phyloP scores from a whole-genome alignment of 2,329 filamentous ascomycete species.

The Sporothrix dimorphospora region DNA sequence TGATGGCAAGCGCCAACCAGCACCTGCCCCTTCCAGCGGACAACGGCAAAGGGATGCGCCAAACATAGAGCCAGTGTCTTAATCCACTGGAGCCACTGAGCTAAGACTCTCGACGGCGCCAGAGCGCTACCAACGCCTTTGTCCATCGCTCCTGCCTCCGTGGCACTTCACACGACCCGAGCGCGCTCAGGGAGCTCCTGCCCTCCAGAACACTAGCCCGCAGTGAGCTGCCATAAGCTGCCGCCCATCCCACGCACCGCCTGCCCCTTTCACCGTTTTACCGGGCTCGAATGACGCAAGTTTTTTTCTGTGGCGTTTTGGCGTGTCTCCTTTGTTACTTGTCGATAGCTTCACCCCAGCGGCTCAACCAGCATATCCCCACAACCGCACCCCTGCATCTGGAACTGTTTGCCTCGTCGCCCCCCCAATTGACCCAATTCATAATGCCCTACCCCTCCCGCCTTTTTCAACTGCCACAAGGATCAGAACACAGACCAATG shows the following conservation, averaged over 20 bases:
- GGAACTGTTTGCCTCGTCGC: neutral
- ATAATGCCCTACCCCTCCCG: slow-evolving; percentile 1
- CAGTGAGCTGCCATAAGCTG: neutral
- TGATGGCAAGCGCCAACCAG: neutral
- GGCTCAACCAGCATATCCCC: neutral
- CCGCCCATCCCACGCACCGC: neutral
- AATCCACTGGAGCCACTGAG: no score
- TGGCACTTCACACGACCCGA: no score
- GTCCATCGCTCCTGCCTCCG: neutral
- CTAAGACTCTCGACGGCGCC: no score
- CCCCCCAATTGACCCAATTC: slow-evolving; percentile 2
- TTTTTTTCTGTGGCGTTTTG: neutral
- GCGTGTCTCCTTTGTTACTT: neutral
- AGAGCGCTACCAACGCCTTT: neutral
- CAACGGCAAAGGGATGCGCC: neutral
- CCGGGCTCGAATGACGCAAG: neutral
- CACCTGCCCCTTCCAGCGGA: neutral
- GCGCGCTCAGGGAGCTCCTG: no score
- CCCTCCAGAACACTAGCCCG: neutral
- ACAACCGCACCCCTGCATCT: slow-evolving; percentile 4
- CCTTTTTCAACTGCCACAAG: slow-evolving; percentile 9
- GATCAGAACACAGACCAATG: neutral
- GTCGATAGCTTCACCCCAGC: neutral
- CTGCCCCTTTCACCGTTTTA: neutral
- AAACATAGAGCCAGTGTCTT: neutral